phyloP scores from a whole-genome alignment of 208 protist genomes.

The Borovskyia barvae region DNA sequence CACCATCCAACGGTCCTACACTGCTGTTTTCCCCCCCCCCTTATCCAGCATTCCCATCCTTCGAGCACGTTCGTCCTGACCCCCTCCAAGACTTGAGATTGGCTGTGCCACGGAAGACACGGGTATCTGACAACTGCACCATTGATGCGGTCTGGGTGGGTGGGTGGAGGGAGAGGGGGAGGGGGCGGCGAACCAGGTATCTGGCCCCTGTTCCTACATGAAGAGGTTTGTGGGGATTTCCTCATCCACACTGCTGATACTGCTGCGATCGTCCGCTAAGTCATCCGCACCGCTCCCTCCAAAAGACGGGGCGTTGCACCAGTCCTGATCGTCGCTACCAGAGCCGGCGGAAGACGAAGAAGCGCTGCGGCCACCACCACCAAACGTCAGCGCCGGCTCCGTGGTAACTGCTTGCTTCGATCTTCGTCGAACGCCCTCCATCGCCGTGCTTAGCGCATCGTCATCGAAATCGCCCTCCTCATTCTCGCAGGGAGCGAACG shows the following conservation, averaged over 20 bases:
- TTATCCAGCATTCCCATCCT: too few species aligned
- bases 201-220: too few species aligned
- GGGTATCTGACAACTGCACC: too few species aligned
- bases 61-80: too few species aligned
- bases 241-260: conserved; percentile 24
- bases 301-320: conserved; percentile 12
- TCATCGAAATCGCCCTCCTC: conserved; percentile 11
- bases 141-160: too few species aligned
- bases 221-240: conserved; percentile 27
- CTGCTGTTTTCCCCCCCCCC: too few species aligned
- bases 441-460: background rate
- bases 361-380: conserved; percentile 1
- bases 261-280: conserved; percentile 16
- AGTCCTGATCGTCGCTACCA: conserved; percentile 28
- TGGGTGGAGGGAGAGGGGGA: too few species aligned
- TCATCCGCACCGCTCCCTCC: conserved; percentile 7
- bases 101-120: too few species aligned
- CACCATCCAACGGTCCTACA: too few species aligned
- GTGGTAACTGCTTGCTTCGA: background rate
- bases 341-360: conserved; percentile 13
- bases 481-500: conserved; percentile 2
- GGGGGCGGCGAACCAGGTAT: too few species aligned
- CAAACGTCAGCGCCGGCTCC: background rate
- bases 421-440: background rate
- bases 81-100: too few species aligned